Percentiles rank a stretch among this genome's conserved stretches.
phyloP scores from a whole-genome alignment of 495 filamentous ascomycete species.

The Talaromyces wortmannii region DNA sequence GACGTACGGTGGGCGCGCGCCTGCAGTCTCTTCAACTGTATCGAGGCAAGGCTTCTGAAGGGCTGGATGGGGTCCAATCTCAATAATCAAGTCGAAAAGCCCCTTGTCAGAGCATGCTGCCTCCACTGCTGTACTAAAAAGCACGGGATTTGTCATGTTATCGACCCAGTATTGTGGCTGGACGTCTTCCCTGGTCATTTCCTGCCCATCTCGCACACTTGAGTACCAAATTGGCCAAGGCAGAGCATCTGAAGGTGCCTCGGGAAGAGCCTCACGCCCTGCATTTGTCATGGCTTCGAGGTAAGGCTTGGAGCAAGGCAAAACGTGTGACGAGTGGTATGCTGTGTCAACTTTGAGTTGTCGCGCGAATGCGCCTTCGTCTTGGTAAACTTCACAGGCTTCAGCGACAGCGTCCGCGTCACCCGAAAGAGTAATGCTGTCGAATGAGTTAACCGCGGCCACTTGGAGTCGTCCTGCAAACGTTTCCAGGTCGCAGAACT shows the following conservation, averaged over 20 bases:
- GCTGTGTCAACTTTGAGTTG: slow-evolving; percentile 36
- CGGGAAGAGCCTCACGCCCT: background rate
- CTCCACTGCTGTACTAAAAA: slow-evolving; percentile 44
- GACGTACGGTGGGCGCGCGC: slow-evolving; percentile 3
- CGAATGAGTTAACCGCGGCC: slow-evolving; percentile 25
- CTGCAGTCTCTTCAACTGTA: slow-evolving; percentile 22
- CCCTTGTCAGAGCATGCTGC: slow-evolving; percentile 19
- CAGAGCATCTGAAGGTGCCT: slow-evolving; percentile 10
- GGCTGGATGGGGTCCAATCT: slow-evolving; percentile 51
- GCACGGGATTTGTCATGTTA: slow-evolving; percentile 51
- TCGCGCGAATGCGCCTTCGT: slow-evolving; percentile 30
- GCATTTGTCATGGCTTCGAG: slow-evolving; percentile 12
- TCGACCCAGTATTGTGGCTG: slow-evolving; percentile 42
- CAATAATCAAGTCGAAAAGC: slow-evolving; percentile 34
- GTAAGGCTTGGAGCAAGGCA: slow-evolving; percentile 31
- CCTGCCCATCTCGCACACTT: too few species aligned
- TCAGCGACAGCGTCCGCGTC: slow-evolving; percentile 40
- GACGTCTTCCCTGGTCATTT: too few species aligned
- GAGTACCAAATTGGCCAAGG: too few species aligned
- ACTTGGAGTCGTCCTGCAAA: slow-evolving; percentile 24
- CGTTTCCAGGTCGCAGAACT: slow-evolving; percentile 23
- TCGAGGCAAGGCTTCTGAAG: slow-evolving; percentile 40
- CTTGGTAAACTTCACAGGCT: slow-evolving; percentile 30
- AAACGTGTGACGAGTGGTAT: slow-evolving; percentile 59
- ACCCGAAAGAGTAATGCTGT: slow-evolving; percentile 31